These are phyloP conservation scores for Cordyceps cicadae DNA, from an alignment of 2,329 filamentous ascomycete genomes.

Conservation along the genomic window DNA sequence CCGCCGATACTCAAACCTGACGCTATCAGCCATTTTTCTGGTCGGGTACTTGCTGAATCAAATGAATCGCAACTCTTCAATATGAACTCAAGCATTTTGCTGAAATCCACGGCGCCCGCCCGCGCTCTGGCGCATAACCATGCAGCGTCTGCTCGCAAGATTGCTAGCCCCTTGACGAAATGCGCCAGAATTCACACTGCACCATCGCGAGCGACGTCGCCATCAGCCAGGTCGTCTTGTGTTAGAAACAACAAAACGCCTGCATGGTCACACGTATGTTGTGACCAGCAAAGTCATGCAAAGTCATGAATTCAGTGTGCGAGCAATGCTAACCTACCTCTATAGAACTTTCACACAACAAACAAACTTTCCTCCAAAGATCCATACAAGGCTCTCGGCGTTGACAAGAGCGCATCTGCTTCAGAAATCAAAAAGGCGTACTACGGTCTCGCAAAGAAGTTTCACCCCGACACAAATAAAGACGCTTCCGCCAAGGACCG, in stretches of 20 bases:
- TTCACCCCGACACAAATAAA: slow-evolving; percentile 96
- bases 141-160: slow-evolving; percentile 30
- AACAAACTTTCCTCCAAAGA: slow-evolving; percentile 53
- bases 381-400: slow-evolving; percentile 80
- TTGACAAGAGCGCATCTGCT: slow-evolving; percentile 70
- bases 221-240: slow-evolving; percentile 15
- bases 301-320: neutral
- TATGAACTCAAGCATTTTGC: slow-evolving; percentile 41
- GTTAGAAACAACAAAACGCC: slow-evolving; percentile 15
- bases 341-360: slow-evolving; percentile 54
- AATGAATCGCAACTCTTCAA: slow-evolving; percentile 24
- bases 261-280: slow-evolving; percentile 23
- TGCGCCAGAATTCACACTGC: slow-evolving; percentile 27
- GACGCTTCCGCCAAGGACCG: slow-evolving; percentile 88
- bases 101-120: slow-evolving; percentile 38
- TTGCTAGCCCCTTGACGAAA: slow-evolving; percentile 33
- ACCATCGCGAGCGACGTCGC: slow-evolving; percentile 14
- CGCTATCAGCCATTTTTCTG: neutral
- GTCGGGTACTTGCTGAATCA: slow-evolving; percentile 8
- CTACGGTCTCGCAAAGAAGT: slow-evolving; percentile 96
- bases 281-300: neutral
- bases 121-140: slow-evolving; percentile 38
- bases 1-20: neutral
- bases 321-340: slow-evolving; percentile 4
- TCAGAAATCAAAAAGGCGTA: slow-evolving; percentile 97